Conservation (phyloP, 768 basidiomycete genomes). For the Lactarius vividus region DNA sequence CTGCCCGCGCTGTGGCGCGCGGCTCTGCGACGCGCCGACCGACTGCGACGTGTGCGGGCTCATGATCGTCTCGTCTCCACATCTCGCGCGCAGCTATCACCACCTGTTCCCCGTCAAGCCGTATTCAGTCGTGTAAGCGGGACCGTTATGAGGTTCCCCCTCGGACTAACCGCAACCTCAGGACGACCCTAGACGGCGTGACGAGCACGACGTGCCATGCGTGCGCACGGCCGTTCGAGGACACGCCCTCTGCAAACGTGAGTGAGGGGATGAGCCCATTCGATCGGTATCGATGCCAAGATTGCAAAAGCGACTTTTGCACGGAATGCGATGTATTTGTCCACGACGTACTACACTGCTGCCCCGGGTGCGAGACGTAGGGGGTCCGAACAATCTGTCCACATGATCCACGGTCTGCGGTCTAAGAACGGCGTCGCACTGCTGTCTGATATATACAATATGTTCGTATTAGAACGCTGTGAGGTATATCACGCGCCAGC, state of each 20-base stretch:
- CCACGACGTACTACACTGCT: conserved; percentile 93
- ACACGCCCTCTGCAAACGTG: conserved; percentile 36
- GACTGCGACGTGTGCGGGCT: conserved; percentile 96
- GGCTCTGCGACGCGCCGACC: conserved; percentile 97
- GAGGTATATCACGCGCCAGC: conserved; percentile 5
- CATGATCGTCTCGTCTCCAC: conserved; percentile 97
- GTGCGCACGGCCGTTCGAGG: conserved; percentile 72
- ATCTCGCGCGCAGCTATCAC: conserved; percentile 93
- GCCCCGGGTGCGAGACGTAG: conserved; percentile 76
- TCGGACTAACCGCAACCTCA: conserved; percentile 27
- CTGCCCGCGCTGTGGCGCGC: conserved; percentile 89
- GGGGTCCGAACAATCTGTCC: background rate
- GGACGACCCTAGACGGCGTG: conserved; percentile 41
- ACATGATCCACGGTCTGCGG: background rate
- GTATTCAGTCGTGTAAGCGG: conserved; percentile 75
- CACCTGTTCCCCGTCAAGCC: conserved; percentile 93
- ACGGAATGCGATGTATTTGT: conserved; percentile 95
- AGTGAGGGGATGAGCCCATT: conserved; percentile 76
- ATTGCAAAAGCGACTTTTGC: conserved; percentile 86
- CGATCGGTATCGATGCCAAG: conserved; percentile 86
- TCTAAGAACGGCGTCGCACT: background rate
- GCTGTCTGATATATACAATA: background rate
- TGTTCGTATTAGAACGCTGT: background rate
- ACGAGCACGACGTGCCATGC: conserved; percentile 61
- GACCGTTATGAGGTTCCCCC: background rate